Percentiles rank a stretch among this genome's conserved stretches.
These are phyloP conservation scores for Cystobasidium pallidum DNA, from an alignment of 1,284 basidiomycete species.

Conservation along the genomic window DNA sequence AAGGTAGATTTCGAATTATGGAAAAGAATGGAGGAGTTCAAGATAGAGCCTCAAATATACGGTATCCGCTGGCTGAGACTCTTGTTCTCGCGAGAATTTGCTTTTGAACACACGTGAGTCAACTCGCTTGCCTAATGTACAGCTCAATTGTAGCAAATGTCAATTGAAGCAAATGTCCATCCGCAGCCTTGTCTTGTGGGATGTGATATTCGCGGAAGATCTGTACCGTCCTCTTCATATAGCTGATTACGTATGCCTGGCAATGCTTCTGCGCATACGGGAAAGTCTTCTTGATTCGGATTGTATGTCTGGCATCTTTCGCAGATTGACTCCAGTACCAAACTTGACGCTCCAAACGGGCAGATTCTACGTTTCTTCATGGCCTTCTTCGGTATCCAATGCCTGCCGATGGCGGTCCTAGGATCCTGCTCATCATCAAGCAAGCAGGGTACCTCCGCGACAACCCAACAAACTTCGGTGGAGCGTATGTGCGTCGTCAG, in stretches of 20 bases:
- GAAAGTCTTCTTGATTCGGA: constrained; percentile 68
- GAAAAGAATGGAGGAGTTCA: constrained; percentile 71
- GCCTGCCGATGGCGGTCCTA: constrained; percentile 51
- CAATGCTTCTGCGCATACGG: constrained; percentile 88
- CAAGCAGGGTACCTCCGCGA: constrained; percentile 80
- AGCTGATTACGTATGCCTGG: constrained; percentile 80
- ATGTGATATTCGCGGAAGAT: constrained; percentile 83
- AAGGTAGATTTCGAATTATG: constrained; percentile 80
- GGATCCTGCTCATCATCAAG: constrained; percentile 67
- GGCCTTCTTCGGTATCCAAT: constrained; percentile 78
- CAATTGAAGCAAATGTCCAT: neutral
- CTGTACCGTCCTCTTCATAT: constrained; percentile 64
- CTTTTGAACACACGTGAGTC: constrained; percentile 66
- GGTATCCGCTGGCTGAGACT: constrained; percentile 93
- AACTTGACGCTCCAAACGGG: too few relatives aligned
- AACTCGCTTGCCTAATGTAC: neutral
- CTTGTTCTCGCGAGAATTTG: constrained; percentile 85
- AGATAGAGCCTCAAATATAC: constrained; percentile 91
- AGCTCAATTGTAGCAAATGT: too few relatives aligned
- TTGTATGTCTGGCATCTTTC: neutral
- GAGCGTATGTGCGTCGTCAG: constrained; percentile 40
- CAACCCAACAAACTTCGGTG: constrained; percentile 52
- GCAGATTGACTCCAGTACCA: too few relatives aligned
- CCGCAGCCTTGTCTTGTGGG: constrained; percentile 72
- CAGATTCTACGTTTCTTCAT: constrained; percentile 74